Evolutionary conservation across 805 yeast genomes (phyloP).

Genomic region (Lachancea thermotolerans): DNA sequence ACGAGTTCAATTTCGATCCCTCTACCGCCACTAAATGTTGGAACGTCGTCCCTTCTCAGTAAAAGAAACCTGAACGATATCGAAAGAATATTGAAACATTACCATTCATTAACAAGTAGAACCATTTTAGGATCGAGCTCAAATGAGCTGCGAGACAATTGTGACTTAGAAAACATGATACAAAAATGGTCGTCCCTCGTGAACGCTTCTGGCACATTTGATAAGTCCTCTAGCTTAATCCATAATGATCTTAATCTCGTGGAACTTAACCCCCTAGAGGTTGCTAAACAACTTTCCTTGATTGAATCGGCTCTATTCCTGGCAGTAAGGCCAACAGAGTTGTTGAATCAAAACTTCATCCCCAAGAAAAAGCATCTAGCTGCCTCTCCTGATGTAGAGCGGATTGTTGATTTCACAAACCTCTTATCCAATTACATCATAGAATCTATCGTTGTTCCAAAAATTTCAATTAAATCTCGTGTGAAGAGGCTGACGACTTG

Average conservation of each 20-base stretch:
- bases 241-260: conserved; percentile 19
- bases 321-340: conserved; percentile 55
- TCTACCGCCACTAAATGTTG: conserved; percentile 25
- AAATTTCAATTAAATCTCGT: conserved; percentile 41
- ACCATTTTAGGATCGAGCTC: conserved; percentile 5
- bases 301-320: conserved; percentile 65
- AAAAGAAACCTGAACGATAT: conserved; percentile 30
- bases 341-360: conserved; percentile 57
- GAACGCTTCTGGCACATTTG: not conserved
- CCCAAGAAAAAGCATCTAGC: conserved; percentile 52
- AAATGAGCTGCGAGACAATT: conserved; percentile 3
- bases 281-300: conserved; percentile 70
- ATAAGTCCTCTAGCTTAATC: conserved; percentile 7
- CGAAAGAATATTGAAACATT: conserved; percentile 45
- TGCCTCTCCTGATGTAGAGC: conserved; percentile 56
- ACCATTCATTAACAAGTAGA: conserved; percentile 39
- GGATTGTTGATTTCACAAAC: conserved; percentile 62
- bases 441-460: conserved; percentile 57
- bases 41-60: conserved; percentile 34
- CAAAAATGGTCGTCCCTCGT: conserved; percentile 38
- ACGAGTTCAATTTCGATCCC: conserved; percentile 37
- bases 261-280: conserved; percentile 60
- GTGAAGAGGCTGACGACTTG: conserved; percentile 54
- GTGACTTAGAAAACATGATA: conserved; percentile 44
- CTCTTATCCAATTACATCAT: conserved; percentile 64